These are phyloP conservation scores for Euphorbia lathyris DNA, from an alignment of 345 rosid species.

Conservation along the genomic window DNA sequence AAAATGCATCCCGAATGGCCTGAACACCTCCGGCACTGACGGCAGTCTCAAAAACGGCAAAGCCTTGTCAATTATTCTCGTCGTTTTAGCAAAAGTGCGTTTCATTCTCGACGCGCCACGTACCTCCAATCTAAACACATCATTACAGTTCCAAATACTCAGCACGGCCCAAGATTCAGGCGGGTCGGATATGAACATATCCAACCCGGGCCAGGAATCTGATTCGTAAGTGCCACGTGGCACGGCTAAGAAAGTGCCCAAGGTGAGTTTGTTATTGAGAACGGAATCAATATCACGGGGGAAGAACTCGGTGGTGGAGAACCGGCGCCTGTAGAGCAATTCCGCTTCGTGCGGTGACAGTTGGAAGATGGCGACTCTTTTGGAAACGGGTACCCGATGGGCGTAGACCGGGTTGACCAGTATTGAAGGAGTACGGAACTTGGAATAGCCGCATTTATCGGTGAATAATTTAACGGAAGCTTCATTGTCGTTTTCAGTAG, in stretches of 20 bases:
- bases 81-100: conserved; percentile 55
- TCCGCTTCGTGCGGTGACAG: conserved; percentile 64
- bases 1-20: conserved; percentile 77
- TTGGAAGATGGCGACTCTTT: conserved; percentile 42
- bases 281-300: conserved; percentile 89
- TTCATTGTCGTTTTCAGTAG: conserved; percentile 84
- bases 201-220: conserved; percentile 58
- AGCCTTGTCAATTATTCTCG: conserved; percentile 60
- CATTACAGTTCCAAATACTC: conserved; percentile 83
- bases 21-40: conserved; percentile 78
- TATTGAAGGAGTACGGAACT: conserved; percentile 82
- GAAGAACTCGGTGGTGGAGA: conserved; percentile 91
- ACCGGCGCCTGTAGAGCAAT: conserved; percentile 60
- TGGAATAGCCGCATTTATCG: conserved; percentile 81
- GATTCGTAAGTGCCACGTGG: conserved; percentile 41
- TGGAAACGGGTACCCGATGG: conserved; percentile 55
- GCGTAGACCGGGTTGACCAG: conserved; percentile 92
- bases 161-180: conserved; percentile 88
- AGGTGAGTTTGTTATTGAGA: conserved; percentile 59
- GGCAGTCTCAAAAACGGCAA: conserved; percentile 76
- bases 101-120: conserved; percentile 64
- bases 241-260: conserved; percentile 82
- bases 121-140: conserved; percentile 68
- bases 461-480: conserved; percentile 89
- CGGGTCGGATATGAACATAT: conserved; percentile 54